phyloP scores from a whole-genome alignment of 108 stramenopile species.

The Nitzschia sp. region DNA sequence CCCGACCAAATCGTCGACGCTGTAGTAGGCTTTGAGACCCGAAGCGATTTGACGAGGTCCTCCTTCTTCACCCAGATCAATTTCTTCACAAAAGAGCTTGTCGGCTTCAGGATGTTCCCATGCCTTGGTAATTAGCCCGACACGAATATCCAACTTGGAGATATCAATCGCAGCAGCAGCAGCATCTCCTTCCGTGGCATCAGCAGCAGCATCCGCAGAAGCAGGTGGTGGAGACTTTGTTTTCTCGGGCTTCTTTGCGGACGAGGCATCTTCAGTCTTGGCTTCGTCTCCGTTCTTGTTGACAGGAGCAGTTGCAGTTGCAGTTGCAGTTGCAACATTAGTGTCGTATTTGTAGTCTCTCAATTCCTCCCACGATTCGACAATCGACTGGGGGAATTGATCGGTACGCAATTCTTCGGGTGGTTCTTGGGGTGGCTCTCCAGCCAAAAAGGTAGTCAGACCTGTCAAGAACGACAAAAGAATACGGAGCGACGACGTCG shows the following conservation, averaged over 20 bases:
- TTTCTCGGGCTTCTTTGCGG: conserved; percentile 25
- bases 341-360: conserved; percentile 12
- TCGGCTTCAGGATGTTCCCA: conserved; percentile 92
- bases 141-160: conserved; percentile 77
- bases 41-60: conserved; percentile 83
- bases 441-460: conserved; percentile 29
- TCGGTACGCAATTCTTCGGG: conserved; percentile 15
- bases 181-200: too few relatives aligned
- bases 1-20: conserved; percentile 72
- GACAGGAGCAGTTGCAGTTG: background rate
- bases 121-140: conserved; percentile 76
- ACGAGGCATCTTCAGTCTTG: conserved; percentile 3
- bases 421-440: conserved; percentile 6
- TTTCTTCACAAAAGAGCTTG: conserved; percentile 93
- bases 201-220: background rate
- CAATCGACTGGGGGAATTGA: conserved; percentile 1
- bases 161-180: conserved; percentile 66
- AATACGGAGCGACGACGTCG: too few relatives aligned
- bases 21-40: conserved; percentile 79
- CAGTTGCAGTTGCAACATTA: background rate
- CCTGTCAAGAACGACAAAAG: background rate
- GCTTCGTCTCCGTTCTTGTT: background rate
- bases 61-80: conserved; percentile 88
- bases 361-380: conserved; percentile 21
- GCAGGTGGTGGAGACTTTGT: conserved; percentile 7